Evolutionary conservation across 768 basidiomycete genomes (phyloP).

Genomic region (Rhodotorula diobovata): DNA sequence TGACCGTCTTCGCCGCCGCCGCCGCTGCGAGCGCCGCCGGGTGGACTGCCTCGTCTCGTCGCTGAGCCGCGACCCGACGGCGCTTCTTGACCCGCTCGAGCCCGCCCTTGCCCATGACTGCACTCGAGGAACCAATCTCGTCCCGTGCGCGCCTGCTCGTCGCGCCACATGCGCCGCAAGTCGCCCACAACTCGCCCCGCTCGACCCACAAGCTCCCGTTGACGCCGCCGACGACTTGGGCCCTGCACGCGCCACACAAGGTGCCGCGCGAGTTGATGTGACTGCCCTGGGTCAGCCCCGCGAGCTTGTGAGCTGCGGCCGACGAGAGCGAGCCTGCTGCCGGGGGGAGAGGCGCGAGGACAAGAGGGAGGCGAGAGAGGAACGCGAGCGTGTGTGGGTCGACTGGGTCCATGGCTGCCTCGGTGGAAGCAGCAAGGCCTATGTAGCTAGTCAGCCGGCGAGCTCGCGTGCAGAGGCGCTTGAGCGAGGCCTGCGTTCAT

Average conservation of each 20-base stretch:
- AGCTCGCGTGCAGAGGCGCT: too few species aligned
- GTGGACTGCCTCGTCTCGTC: not conserved
- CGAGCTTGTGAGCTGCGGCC: not conserved
- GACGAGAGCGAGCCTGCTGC: constrained; percentile 20
- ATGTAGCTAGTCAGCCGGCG: too few species aligned
- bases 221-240: constrained; percentile 15
- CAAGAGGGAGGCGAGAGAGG: constrained; percentile 10
- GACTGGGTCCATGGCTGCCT: not conserved
- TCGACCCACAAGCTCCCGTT: constrained; percentile 12
- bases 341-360: constrained; percentile 3
- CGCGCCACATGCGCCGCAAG: constrained; percentile 6
- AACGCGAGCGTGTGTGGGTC: not conserved
- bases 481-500: too few species aligned
- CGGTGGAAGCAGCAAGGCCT: too few species aligned
- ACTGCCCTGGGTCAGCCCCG: not conserved
- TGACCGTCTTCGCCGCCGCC: not conserved
- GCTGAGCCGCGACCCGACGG: not conserved
- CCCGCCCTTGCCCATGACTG: not conserved
- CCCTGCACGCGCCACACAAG: constrained; percentile 3
- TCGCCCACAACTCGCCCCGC: not conserved
- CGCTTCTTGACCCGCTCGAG: constrained; percentile 19
- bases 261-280: not conserved
- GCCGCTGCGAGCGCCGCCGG: not conserved
- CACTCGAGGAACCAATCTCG: rapidly evolving
- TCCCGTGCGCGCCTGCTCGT: not conserved